Conservation (phyloP, 139 green algal genomes). For the Monoraphidium neglectum region DNA sequence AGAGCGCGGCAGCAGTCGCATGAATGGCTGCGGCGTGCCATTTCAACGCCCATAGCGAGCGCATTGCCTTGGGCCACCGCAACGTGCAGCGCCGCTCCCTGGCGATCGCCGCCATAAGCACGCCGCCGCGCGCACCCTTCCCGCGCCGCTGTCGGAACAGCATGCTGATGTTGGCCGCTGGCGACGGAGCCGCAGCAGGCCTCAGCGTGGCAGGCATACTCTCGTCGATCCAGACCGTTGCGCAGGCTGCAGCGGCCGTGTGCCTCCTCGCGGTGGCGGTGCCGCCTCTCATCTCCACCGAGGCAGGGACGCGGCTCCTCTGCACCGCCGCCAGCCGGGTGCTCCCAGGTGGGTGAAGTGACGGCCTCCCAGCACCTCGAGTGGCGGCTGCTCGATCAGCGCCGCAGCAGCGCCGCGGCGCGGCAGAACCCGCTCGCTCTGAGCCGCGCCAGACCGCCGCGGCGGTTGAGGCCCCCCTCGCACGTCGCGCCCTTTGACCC, state of each 20-base stretch:
- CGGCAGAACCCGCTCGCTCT: too few relatives aligned
- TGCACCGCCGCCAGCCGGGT: neutral
- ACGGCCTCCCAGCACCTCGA: too few relatives aligned
- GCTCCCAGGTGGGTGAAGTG: constrained; percentile 17
- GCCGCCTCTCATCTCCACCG: constrained; percentile 30
- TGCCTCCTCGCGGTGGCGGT: constrained; percentile 8
- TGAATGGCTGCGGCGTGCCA: too few relatives aligned
- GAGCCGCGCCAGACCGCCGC: too few relatives aligned
- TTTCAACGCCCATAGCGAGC: too few relatives aligned
- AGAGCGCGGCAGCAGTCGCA: too few relatives aligned
- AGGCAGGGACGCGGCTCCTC: constrained; percentile 19
- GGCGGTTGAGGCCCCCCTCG: too few relatives aligned
- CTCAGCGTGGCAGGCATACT: neutral
- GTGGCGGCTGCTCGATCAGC: too few relatives aligned
- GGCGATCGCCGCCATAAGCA: neutral
- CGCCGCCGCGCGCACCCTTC: neutral
- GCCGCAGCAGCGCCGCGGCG: too few relatives aligned
- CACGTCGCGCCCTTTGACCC: too few relatives aligned
- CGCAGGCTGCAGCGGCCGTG: neutral
- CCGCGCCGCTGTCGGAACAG: too few relatives aligned
- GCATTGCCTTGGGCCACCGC: neutral
- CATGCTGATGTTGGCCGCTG: neutral
- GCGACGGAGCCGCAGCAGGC: neutral
- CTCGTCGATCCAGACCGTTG: neutral
- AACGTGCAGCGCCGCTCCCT: neutral